phyloP scores from a whole-genome alignment of 768 basidiomycete genomes.

The Leccinum imitatum region DNA sequence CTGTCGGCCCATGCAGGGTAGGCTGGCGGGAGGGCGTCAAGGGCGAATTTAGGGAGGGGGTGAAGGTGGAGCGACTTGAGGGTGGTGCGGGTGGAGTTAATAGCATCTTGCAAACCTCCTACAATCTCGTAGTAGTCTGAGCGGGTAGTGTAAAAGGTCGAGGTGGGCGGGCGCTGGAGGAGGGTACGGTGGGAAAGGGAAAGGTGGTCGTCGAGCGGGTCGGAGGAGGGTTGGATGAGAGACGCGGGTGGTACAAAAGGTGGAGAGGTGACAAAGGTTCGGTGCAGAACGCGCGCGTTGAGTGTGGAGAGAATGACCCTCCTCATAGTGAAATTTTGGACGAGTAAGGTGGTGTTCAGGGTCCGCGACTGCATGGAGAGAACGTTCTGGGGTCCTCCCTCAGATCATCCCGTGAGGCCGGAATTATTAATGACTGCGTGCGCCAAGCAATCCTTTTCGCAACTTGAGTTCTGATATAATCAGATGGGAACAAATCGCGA shows the following conservation, averaged over 20 bases:
- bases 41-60: conserved; percentile 74
- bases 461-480: too few relatives aligned
- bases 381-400: conserved; percentile 17
- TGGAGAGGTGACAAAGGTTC: conserved; percentile 14
- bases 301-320: conserved; percentile 6
- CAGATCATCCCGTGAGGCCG: too few relatives aligned
- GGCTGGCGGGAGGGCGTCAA: conserved; percentile 54
- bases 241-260: conserved; percentile 30
- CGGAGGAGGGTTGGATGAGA: conserved; percentile 8
- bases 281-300: conserved; percentile 10
- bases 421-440: too few relatives aligned
- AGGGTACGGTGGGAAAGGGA: conserved; percentile 3
- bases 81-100: conserved; percentile 53
- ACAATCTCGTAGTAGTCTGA: conserved; percentile 74
- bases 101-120: conserved; percentile 60
- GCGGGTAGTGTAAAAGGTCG: conserved; percentile 83
- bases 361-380: conserved; percentile 6
- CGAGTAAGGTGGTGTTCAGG: conserved; percentile 16
- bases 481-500: not conserved
- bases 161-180: conserved; percentile 52
- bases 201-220: conserved; percentile 8
- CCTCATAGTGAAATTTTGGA: conserved; percentile 7
- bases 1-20: conserved; percentile 70
- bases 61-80: conserved; percentile 68
- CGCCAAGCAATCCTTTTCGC: too few relatives aligned